Evolutionary conservation across 2,329 filamentous ascomycete species (phyloP), one percentile per base, ranked within the genome.

Genomic region (Nemania sp.): DNA sequence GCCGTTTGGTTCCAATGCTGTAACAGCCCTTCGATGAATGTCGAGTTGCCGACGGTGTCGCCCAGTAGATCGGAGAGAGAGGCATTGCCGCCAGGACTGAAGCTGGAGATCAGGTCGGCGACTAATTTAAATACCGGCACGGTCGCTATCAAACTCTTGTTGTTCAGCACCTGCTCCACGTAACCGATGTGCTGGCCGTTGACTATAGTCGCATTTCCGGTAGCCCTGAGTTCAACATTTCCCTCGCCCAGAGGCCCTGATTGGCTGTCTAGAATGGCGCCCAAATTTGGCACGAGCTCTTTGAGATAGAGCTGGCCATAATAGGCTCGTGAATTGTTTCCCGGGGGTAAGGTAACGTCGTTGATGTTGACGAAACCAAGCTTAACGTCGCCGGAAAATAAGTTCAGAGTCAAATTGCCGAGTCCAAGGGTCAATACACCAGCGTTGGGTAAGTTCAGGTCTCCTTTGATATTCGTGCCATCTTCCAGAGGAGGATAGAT

Each of bases 331-430:
- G 69, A 70, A 52, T 77, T 78, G 54, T 78, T 76, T 5, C 74
- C 75, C 0, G 72, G 75, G 14, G 68, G 68, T 3, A 80, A 66
- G 0, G 68, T 24, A 1, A 77, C 66, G 33, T 78, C 68, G 47
- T 70, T 67, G 4, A 77, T 52, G 14, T 66, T 66, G 15, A 75
- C 68, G 1, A 70, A 59, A 5, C 77, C 77, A 6, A 79, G 58
- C 7, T 64, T 65, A 8, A 74, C 52, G n/a, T 73, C 66, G 3
- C 73, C 74, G 0, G 70, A 72, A 47, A 71, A 62, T 15, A 79
- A 47, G 37, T 77, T 75, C 14, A 79, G 70, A 0, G 74, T 75
- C n/a, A 79, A 44, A 59, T 80, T 75, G 9, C 77, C 77, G 3
- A 77, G 66, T 0, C 71, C 73, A 5, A 80, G 72, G 1, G 70